A percentile compares a stretch with the other conserved stretches of the same genome.
Evolutionary conservation across 345 rosid species (phyloP).

Genomic region (Psidium guajava): DNA sequence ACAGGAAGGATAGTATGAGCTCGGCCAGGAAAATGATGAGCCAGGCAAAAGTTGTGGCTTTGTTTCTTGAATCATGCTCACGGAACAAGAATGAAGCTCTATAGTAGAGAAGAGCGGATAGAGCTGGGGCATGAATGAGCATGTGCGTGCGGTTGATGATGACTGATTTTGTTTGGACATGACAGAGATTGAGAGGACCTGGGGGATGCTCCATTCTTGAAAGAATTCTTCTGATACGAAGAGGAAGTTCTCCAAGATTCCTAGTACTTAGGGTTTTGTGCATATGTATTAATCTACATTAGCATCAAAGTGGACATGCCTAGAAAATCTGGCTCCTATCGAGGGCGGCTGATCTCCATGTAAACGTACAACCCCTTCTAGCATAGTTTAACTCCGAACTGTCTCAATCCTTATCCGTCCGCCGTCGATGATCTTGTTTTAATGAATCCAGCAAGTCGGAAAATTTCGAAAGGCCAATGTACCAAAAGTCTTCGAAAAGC

Average conservation of each 20-base stretch:
- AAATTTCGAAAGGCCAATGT: too few species aligned
- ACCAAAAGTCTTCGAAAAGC: too few species aligned
- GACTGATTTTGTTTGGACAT: conserved; percentile 2
- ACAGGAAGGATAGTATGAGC: conserved; percentile 16
- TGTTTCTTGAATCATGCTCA: background rate
- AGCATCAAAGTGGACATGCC: too few species aligned
- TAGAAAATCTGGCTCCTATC: too few species aligned
- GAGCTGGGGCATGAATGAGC: conserved; percentile 14
- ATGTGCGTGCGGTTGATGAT: conserved; percentile 13
- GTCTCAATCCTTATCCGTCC: too few species aligned
- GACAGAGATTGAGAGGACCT: conserved; percentile 17
- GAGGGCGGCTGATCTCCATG: too few species aligned
- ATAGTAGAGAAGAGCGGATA: conserved; percentile 13
- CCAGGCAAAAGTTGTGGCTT: conserved; percentile 3
- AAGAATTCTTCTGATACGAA: background rate
- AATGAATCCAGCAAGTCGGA: too few species aligned
- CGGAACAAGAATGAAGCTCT: conserved; percentile 17
- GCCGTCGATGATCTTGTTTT: too few species aligned
- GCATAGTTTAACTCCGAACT: too few species aligned
- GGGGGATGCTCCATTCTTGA: background rate
- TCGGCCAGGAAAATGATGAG: conserved; percentile 15
- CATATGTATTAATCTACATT: too few species aligned
- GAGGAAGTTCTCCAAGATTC: background rate
- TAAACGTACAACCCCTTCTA: too few species aligned
- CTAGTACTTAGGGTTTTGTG: background rate